phyloP scores from a whole-genome alignment of 805 yeast species.

The Pichia sporocuriosa region DNA sequence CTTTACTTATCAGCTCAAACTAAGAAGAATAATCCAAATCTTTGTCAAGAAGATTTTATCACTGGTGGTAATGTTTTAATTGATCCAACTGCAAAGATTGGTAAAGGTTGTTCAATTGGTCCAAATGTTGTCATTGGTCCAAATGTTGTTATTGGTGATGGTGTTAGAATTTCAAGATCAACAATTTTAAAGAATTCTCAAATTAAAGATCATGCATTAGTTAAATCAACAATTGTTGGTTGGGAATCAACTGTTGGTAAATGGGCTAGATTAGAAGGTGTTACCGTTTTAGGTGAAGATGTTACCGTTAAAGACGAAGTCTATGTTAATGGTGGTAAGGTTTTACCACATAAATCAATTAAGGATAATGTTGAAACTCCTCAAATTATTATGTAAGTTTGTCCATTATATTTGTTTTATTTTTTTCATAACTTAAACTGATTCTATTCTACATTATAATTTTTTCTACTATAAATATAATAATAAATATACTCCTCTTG shows the following conservation, averaged over 20 bases:
- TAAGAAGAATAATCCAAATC: constrained; percentile 67
- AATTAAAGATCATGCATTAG: constrained; percentile 96
- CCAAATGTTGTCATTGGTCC: constrained; percentile 98
- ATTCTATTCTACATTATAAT: too few species aligned
- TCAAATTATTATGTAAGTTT: constrained; percentile 96
- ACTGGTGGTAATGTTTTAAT: constrained; percentile 90
- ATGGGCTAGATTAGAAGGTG: constrained; percentile 99
- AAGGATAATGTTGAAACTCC: constrained; percentile 95
- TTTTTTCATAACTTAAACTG: too few species aligned
- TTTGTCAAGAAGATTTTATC: constrained; percentile 57
- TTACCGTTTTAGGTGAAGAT: constrained; percentile 96
- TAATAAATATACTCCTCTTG: too few species aligned
- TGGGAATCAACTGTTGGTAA: constrained; percentile 98
- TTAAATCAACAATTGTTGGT: constrained; percentile 95
- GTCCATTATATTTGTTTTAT: not conserved
- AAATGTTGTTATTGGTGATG: constrained; percentile 90
- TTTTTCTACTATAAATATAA: too few species aligned
- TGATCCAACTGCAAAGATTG: constrained; percentile 92
- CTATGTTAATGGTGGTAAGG: constrained; percentile 99
- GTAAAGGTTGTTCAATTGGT: constrained; percentile 91
- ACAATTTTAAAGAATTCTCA: constrained; percentile 86
- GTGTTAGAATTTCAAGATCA: constrained; percentile 96
- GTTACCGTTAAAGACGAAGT: constrained; percentile 97
- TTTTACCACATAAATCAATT: constrained; percentile 96
- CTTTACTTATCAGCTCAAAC: constrained; percentile 82